Evolutionary conservation across 1,284 basidiomycete species (phyloP).

Genomic region (Leccinum fuscescens): DNA sequence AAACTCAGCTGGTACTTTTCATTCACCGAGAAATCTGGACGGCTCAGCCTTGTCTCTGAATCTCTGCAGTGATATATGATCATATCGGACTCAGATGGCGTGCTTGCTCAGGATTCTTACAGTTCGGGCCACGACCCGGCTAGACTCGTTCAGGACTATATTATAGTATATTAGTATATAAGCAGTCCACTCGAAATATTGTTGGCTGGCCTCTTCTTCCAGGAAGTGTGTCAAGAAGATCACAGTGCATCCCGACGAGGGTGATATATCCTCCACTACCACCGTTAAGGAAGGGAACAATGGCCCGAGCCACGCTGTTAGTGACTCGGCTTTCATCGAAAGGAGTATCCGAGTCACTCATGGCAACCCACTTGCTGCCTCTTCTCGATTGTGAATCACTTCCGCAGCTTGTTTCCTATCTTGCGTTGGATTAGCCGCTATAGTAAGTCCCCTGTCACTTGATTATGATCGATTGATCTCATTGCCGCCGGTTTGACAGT

Average conservation of each 20-base stretch:
- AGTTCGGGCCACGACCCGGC: not conserved
- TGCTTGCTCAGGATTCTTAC: not conserved
- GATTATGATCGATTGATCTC: conserved; percentile 53
- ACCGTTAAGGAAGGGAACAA: conserved; percentile 42
- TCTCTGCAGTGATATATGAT: not conserved
- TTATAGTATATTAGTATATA: too few species aligned
- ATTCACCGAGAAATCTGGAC: too few species aligned
- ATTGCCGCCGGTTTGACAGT: conserved; percentile 84
- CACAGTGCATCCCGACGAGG: too few species aligned
- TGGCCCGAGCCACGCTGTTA: conserved; percentile 51
- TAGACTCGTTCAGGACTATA: too few species aligned
- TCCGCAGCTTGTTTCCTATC: conserved; percentile 79
- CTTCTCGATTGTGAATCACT: conserved; percentile 55
- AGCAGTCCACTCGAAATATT: too few species aligned
- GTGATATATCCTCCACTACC: conserved; percentile 51
- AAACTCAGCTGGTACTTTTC: not conserved
- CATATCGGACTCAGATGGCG: not conserved
- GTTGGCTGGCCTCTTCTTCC: too few species aligned
- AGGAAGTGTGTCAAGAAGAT: too few species aligned
- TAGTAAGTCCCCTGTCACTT: conserved; percentile 47
- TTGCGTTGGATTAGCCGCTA: conserved; percentile 81
- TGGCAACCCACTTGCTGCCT: conserved; percentile 1
- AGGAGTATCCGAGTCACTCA: not conserved
- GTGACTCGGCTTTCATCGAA: conserved; percentile 15
- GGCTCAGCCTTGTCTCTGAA: too few species aligned